Conservation (phyloP, 2,329 filamentous ascomycete genomes). For the Claviceps humidiphila region DNA sequence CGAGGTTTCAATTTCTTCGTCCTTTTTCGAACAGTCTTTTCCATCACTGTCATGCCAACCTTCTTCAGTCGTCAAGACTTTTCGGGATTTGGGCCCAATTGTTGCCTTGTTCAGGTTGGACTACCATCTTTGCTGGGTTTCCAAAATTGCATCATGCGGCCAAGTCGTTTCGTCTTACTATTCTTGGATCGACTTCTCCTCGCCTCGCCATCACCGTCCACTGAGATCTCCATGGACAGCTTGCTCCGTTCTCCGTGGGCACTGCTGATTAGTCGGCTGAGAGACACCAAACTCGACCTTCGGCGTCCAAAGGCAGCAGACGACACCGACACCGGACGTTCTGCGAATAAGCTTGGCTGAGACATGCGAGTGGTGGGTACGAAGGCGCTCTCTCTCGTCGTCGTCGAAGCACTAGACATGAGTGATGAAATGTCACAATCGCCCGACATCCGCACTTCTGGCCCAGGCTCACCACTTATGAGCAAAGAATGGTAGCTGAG, state of each 20-base stretch:
- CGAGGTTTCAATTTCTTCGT: background rate
- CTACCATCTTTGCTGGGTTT: slow-evolving; percentile 40
- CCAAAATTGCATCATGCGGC: slow-evolving; percentile 70
- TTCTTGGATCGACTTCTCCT: slow-evolving; percentile 41
- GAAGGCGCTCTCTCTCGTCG: slow-evolving; percentile 53
- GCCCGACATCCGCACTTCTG: slow-evolving; percentile 56
- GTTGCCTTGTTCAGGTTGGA: slow-evolving; percentile 12
- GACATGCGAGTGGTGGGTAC: slow-evolving; percentile 31
- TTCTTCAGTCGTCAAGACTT: background rate
- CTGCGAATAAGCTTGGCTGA: slow-evolving; percentile 35
- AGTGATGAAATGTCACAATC: slow-evolving; percentile 58
- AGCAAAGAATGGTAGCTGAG: slow-evolving; percentile 57
- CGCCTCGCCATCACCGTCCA: slow-evolving; percentile 38
- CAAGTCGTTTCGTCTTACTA: slow-evolving; percentile 57
- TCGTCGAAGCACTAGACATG: slow-evolving; percentile 66
- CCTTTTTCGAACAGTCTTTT: background rate
- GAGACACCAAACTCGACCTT: slow-evolving; percentile 61
- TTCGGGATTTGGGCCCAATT: background rate
- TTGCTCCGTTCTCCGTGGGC: slow-evolving; percentile 65
- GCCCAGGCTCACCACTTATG: slow-evolving; percentile 61
- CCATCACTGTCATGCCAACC: background rate
- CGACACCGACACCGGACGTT: slow-evolving; percentile 49
- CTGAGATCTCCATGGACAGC: slow-evolving; percentile 52
- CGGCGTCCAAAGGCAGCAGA: slow-evolving; percentile 53
- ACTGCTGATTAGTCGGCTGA: slow-evolving; percentile 63